A percentile compares a stretch with the other conserved stretches of the same genome.
Conservation (phyloP, 768 basidiomycete genomes). For the Russula compacta region DNA sequence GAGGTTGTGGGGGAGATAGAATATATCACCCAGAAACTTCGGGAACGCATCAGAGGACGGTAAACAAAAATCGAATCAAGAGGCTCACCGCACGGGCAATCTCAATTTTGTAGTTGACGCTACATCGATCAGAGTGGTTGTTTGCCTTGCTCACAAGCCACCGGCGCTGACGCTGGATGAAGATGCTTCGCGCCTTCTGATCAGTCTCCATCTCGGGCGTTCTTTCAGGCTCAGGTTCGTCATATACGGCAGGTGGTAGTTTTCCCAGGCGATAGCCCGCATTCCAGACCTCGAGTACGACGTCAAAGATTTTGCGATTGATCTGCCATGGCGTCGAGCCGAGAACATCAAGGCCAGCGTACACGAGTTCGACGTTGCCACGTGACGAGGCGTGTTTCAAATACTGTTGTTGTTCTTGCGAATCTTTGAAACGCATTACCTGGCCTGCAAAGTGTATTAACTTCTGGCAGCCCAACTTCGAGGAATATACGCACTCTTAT, state of each 20-base stretch:
- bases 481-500: slow-evolving; percentile 44
- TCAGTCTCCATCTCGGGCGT: slow-evolving; percentile 41
- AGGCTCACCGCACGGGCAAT: slow-evolving; percentile 78
- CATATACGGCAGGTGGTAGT: slow-evolving; percentile 66
- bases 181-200: slow-evolving; percentile 46
- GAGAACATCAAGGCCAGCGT: slow-evolving; percentile 82
- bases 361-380: slow-evolving; percentile 77
- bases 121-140: slow-evolving; percentile 88
- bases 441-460: slow-evolving; percentile 32
- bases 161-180: slow-evolving; percentile 45
- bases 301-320: slow-evolving; percentile 56
- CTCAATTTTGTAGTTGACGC: slow-evolving; percentile 93
- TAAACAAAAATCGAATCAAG: not conserved
- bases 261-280: slow-evolving; percentile 72
- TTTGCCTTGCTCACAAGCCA: slow-evolving; percentile 56
- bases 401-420: slow-evolving; percentile 72
- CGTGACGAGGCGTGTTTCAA: slow-evolving; percentile 62
- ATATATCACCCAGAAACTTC: slow-evolving; percentile 77
- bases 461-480: not conserved
- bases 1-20: slow-evolving; percentile 92
- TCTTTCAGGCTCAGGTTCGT: slow-evolving; percentile 53
- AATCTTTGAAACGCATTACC: slow-evolving; percentile 92
- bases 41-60: not conserved
- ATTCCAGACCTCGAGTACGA: slow-evolving; percentile 67
- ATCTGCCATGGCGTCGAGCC: slow-evolving; percentile 86